Evolutionary conservation across 495 filamentous ascomycete species (phyloP).

Genomic region (Aspergillus homomorphus): DNA sequence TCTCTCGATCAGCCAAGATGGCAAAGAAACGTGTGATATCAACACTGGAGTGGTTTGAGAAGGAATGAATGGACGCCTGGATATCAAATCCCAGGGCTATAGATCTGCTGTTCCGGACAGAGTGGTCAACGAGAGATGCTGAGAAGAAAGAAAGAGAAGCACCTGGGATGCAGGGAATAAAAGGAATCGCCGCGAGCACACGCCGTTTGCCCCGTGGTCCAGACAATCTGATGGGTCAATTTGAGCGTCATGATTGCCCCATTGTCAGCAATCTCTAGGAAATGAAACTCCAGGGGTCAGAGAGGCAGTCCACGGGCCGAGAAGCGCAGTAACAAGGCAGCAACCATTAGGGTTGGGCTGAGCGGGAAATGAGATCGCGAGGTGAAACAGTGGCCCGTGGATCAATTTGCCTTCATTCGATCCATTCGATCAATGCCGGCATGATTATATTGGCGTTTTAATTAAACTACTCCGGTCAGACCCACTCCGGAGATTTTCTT

Average conservation of each 20-base stretch:
- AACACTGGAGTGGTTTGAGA: slow-evolving; percentile 13
- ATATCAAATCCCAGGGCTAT: slow-evolving; percentile 30
- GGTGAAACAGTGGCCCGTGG: slow-evolving; percentile 35
- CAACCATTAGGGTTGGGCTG: slow-evolving; percentile 13
- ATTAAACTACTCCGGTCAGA: slow-evolving; percentile 6
- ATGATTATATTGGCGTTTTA: neutral
- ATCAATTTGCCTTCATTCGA: slow-evolving; percentile 9
- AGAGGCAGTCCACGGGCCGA: slow-evolving; percentile 12
- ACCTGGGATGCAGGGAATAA: slow-evolving; percentile 7
- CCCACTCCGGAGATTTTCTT: neutral
- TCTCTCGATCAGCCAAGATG: slow-evolving; percentile 3
- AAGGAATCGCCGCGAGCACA: slow-evolving; percentile 1
- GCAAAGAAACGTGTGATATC: slow-evolving; percentile 27
- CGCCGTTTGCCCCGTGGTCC: neutral
- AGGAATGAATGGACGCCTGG: slow-evolving; percentile 37
- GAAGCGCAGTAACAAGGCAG: neutral
- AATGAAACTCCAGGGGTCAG: slow-evolving; percentile 14
- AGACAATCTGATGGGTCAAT: slow-evolving; percentile 1
- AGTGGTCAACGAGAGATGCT: slow-evolving; percentile 13
- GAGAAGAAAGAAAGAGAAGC: neutral
- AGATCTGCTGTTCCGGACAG: slow-evolving; percentile 29
- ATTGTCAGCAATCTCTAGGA: slow-evolving; percentile 18
- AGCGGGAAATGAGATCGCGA: slow-evolving; percentile 27
- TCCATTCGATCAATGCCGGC: neutral
- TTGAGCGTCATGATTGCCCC: neutral